A percentile compares a stretch with the other conserved stretches of the same genome.
phyloP scores from a whole-genome alignment of 2,329 filamentous ascomycete species.

The Neonectria hederae region DNA sequence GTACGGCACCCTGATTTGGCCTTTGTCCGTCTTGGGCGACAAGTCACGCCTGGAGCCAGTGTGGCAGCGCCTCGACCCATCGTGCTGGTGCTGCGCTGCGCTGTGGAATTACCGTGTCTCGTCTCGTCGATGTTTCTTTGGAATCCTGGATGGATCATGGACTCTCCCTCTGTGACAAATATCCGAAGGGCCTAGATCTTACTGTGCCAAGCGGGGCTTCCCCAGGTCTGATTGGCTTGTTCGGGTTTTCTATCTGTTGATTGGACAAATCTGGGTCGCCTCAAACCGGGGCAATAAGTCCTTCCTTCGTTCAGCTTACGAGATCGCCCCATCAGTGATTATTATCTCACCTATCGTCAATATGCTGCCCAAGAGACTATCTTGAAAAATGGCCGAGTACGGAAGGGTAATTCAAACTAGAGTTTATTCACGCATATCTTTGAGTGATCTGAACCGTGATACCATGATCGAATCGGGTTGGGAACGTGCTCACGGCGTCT shows the following conservation, averaged over 20 bases:
- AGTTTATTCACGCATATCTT: no score
- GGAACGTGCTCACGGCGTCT: no score
- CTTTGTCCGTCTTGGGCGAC: conserved; percentile 15
- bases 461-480: no score
- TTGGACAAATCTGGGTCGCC: conserved; percentile 12
- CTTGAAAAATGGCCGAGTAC: no score
- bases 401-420: no score
- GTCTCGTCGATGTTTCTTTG: not conserved
- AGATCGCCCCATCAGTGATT: no score
- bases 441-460: no score
- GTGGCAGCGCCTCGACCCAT: not conserved
- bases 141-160: not conserved
- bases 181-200: not conserved
- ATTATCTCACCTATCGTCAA: no score
- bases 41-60: no score
- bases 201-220: not conserved
- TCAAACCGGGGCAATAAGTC: no score
- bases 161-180: not conserved
- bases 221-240: conserved; percentile 19
- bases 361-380: no score
- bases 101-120: not conserved
- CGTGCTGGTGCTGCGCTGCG: not conserved
- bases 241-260: conserved; percentile 23
- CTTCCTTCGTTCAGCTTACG: no score
- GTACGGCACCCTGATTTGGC: conserved; percentile 39